These are phyloP conservation scores for Nakazawaea anatomiae DNA, from an alignment of 805 yeast species.

Conservation along the genomic window DNA sequence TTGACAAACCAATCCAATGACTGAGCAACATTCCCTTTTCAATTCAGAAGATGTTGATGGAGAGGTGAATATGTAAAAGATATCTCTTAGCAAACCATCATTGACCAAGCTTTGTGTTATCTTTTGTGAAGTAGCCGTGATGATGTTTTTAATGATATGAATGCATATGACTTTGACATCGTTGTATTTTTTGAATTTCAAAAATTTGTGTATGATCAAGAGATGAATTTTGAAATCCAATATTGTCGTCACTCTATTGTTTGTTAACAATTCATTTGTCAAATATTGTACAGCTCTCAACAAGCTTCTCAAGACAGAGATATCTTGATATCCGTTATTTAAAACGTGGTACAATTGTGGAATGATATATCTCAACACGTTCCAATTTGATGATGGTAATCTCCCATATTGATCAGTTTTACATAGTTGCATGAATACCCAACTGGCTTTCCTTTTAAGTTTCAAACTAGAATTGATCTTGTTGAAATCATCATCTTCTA, in stretches of 20 bases:
- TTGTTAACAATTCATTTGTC: slow-evolving; percentile 9
- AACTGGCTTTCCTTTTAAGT: slow-evolving; percentile 10
- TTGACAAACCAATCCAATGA: slow-evolving; percentile 6
- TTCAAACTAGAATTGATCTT: not conserved
- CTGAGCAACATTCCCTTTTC: slow-evolving; percentile 7
- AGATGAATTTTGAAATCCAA: slow-evolving; percentile 8
- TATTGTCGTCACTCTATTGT: slow-evolving; percentile 3
- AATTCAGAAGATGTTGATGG: slow-evolving; percentile 2
- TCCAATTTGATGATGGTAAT: slow-evolving; percentile 11
- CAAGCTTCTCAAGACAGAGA: slow-evolving; percentile 3
- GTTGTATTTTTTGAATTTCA: not conserved
- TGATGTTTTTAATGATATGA: slow-evolving; percentile 9
- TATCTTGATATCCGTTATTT: slow-evolving; percentile 4
- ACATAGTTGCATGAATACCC: slow-evolving; percentile 12
- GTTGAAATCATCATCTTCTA: slow-evolving; percentile 7
- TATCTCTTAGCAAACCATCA: slow-evolving; percentile 4
- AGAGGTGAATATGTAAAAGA: slow-evolving; percentile 6
- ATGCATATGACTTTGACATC: slow-evolving; percentile 5
- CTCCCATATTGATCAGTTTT: slow-evolving; percentile 11
- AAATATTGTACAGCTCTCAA: slow-evolving; percentile 7
- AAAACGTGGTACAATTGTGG: slow-evolving; percentile 9
- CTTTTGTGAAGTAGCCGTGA: slow-evolving; percentile 10
- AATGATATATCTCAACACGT: slow-evolving; percentile 10
- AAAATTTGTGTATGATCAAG: slow-evolving; percentile 7
- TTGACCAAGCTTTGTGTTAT: not conserved